Base-by-base conservation (phyloP, 2,329 filamentous ascomycete genomes). In the Balansia obtecta region DNA sequence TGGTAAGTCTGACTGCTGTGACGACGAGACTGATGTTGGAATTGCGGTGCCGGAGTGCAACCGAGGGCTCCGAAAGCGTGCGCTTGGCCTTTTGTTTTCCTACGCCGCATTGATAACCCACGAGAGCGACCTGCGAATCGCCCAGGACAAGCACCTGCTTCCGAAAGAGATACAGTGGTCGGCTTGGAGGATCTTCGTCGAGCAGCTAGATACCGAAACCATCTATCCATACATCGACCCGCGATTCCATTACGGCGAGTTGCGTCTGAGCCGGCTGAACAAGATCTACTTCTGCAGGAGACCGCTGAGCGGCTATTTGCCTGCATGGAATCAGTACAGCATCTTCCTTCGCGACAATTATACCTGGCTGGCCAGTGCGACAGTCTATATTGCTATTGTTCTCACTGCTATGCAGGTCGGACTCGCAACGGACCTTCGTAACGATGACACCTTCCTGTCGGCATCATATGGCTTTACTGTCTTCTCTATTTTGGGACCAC, bases 381-480 rank as follows among this genome's bases (percentile, higher is more conserved):
- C 68, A 3, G 67, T 67, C 2, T 76, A 71, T 54, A 56, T 74
- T 18, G 67, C 65, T 39, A 55, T 77, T 15, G 62, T 74, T 16
- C 61, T 77, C 33, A 69, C 69, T 2, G 73, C 73, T 0, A 72
- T 77, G 69, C 73, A 77, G 58, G 70, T 75, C 12, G 71, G 69
- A 0, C 57, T 75, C 11, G 63, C 65, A 2, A 71, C 66, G 2
- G 43, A 44, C 22, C 62, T 74, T 1, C 45, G 44, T 0, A 53
- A 60, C 0, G 70, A 65, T 53, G n/a, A 52, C 0, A 50, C 56
- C 0, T 79, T 77, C 55, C 66, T 71, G 55, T 48, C 51, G 9
- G 71, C 66, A 1, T 68, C 68, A 1, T 73, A 72, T 52, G 72
- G 71, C 2, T 75, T 78, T 50, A 68, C 70, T 3, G 58, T 75